Percentiles rank a stretch among this genome's conserved stretches.
phyloP scores from a whole-genome alignment of 1,139 yeast species.

The Nakaseomyces delphensis region DNA sequence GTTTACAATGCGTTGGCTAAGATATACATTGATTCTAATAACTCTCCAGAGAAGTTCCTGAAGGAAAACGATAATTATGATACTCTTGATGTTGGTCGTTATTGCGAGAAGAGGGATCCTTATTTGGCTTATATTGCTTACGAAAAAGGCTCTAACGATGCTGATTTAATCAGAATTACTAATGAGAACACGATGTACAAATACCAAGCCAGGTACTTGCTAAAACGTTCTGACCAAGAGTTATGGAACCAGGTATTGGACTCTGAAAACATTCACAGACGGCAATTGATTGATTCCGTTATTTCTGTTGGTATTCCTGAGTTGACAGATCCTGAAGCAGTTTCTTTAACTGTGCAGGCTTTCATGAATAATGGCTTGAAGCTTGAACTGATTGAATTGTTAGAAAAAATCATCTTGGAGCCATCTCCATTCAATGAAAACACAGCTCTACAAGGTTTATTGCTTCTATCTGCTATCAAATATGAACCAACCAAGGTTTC shows the following conservation, averaged over 20 bases:
- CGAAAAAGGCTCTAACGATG: slow-evolving; percentile 89
- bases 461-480: slow-evolving; percentile 88
- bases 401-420: slow-evolving; percentile 91
- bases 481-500: slow-evolving; percentile 84
- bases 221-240: slow-evolving; percentile 70
- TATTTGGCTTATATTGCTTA: slow-evolving; percentile 95
- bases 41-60: slow-evolving; percentile 93
- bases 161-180: slow-evolving; percentile 80
- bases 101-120: slow-evolving; percentile 99
- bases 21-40: slow-evolving; percentile 94
- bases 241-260: slow-evolving; percentile 76
- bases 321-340: slow-evolving; percentile 89
- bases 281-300: slow-evolving; percentile 86
- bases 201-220: slow-evolving; percentile 92
- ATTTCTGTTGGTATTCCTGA: slow-evolving; percentile 97
- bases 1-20: slow-evolving; percentile 92
- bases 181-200: slow-evolving; percentile 97
- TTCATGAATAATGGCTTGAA: slow-evolving; percentile 95
- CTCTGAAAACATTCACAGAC: slow-evolving; percentile 74
- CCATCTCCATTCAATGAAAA: slow-evolving; percentile 96
- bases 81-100: slow-evolving; percentile 89
- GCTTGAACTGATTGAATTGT: slow-evolving; percentile 80
- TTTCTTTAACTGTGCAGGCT: slow-evolving; percentile 91
- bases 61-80: slow-evolving; percentile 85
- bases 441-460: slow-evolving; percentile 85